Base-by-base conservation (phyloP, 495 filamentous ascomycete species). In the Trichoderma gamsii region DNA sequence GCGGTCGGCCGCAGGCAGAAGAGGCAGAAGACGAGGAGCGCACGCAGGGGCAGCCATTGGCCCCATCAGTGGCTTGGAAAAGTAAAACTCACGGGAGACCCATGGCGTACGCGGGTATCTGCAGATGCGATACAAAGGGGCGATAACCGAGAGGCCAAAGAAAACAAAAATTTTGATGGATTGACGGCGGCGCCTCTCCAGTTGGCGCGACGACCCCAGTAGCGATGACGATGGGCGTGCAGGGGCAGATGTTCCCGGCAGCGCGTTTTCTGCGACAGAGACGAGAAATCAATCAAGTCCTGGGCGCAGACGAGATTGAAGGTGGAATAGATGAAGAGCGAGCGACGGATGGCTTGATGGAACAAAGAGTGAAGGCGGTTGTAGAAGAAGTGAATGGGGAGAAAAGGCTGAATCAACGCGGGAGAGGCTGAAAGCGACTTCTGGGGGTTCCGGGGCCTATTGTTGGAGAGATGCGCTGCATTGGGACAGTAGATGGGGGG, bases 81-180 rank as follows among this genome's bases (percentile, higher is more conserved):
- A 69, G 74, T 66, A 66, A 44, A 72, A 88, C 89, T 86, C 85
- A 92, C 88, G 89, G 90, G 69, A 93, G 87, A 80, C 91, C 91
- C 91, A 95, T 94, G 76, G 74, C 82, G 66, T 25, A 32, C n/a
- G 13, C n/a, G 12, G 35, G n/a, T 44, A n/a, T n/a, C 5, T 18
- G 65, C 21, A 23, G 65, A 49, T 23, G 21, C 29, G 21, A 21
- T 29, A n/a, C 38, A 64, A 63, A 61, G 41, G 63, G 61, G 63
- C 29, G 49, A 27, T 46, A 27, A 49, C 3, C 13, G 35, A 49
- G 35, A 49, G 11, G 52, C 4, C n/a, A 63, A 52, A 21, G 41
- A 65, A 61, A 32, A 43, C 9, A 27, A 43, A 11, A 32, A 3
- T 38, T 38, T 38, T 38, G 35, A 25, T 11, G 32, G 29, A 32